A percentile compares a stretch with the other conserved stretches of the same genome.
Conservation (phyloP, 2,329 filamentous ascomycete species). For the Calonectria pseudoturangicola region DNA sequence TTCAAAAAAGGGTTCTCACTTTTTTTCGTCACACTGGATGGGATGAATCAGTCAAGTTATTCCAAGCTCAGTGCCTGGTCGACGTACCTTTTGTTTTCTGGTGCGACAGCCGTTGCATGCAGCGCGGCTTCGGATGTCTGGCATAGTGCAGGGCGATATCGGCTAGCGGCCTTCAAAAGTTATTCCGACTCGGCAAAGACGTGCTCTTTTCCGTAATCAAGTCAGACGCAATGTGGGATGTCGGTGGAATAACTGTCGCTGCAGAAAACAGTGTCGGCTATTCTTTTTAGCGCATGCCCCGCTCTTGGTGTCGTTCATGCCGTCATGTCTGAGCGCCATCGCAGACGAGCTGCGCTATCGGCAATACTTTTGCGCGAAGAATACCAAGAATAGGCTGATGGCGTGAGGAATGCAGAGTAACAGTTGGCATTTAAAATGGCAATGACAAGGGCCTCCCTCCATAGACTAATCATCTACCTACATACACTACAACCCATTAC, state of each 20-base stretch:
- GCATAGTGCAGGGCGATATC: constrained; percentile 5
- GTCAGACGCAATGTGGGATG: not conserved
- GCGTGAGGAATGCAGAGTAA: not conserved
- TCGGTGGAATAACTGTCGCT: not conserved
- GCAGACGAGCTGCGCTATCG: not conserved
- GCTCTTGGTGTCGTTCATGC: not conserved
- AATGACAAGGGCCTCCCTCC: too few relatives aligned
- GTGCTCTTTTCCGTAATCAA: not conserved
- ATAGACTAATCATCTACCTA: not conserved
- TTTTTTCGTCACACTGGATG: constrained; percentile 33
- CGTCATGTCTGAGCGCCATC: constrained; percentile 6
- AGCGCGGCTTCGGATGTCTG: constrained; percentile 42
- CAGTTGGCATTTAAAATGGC: constrained; percentile 10
- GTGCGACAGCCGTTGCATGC: constrained; percentile 49
- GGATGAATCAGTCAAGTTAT: not conserved
- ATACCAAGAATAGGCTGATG: not conserved
- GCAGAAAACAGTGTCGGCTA: constrained; percentile 1
- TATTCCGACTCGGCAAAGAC: not conserved
- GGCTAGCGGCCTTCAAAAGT: not conserved
- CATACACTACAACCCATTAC: not conserved
- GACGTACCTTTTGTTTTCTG: constrained; percentile 49
- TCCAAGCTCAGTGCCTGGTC: not conserved
- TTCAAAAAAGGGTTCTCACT: not conserved
- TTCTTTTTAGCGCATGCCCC: constrained; percentile 21
- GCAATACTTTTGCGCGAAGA: constrained; percentile 4